Conservation (phyloP, 139 green algal species). For the Dunaliella sp. region DNA sequence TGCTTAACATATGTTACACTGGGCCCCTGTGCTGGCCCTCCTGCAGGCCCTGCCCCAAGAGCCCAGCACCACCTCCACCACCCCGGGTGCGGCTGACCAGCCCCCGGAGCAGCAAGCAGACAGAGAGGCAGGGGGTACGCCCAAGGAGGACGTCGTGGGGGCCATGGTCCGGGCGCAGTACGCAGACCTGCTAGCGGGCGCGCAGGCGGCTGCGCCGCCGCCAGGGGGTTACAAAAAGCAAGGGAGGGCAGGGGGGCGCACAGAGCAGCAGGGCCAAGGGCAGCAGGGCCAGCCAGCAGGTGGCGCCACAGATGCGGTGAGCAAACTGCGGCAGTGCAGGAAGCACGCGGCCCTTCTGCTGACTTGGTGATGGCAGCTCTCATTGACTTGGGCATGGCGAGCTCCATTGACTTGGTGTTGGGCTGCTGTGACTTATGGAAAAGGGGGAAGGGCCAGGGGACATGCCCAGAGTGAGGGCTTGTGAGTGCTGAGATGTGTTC, state of each 20-base stretch:
- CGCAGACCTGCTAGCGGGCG: not conserved
- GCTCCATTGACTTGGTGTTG: no score
- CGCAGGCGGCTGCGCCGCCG: not conserved
- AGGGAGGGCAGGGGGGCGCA: not conserved
- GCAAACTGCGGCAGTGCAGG: no score
- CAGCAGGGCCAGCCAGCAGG: not conserved
- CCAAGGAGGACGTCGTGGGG: not conserved
- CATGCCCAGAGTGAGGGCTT: no score
- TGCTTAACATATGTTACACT: no score
- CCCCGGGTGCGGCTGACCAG: not conserved
- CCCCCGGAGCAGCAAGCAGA: no score
- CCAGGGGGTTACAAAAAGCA: not conserved
- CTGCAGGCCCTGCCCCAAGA: not conserved
- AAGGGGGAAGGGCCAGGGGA: no score
- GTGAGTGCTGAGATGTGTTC: no score
- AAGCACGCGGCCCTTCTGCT: no score
- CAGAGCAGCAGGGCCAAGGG: not conserved
- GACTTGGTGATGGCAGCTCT: no score
- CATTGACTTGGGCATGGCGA: no score
- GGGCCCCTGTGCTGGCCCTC: no score
- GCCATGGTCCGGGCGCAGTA: slow-evolving; percentile 11
- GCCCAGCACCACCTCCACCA: not conserved
- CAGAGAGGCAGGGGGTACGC: not conserved
- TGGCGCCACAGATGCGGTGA: not conserved
- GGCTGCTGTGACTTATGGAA: no score